Base-by-base conservation (phyloP, 2,329 filamentous ascomycete genomes). In the Fusarium nelsonii region DNA sequence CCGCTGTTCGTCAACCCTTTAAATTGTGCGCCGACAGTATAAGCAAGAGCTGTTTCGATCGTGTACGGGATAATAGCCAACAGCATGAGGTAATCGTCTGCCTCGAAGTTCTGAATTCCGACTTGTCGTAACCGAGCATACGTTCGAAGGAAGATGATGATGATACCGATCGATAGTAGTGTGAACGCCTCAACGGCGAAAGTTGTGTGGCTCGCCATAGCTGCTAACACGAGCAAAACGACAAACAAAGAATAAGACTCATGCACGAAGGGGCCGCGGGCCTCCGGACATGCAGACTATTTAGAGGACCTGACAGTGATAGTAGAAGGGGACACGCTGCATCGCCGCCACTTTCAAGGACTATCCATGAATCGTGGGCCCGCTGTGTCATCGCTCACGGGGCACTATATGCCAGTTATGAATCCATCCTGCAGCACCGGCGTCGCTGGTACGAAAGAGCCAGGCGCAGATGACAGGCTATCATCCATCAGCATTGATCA, bases 41-140 rank as follows among this genome's bases (percentile, higher is more conserved):
- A 75, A 0, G 74, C 76, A 14, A 76, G 67, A 1, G 65, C 60
- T n/a, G 76, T 76, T 43, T 78, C 76, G 20, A 65, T 61, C 15
- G 72, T 54, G 37, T 75, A 75, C 3, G 70, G 72, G 1, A 73
- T 28, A 14, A 74, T 71, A n/a, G 55, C 69, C 2, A 75, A 1
- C 4, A 77, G 59, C 75, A 77, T 77, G 9, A 77, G 43, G 66
- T 85, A 88, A 70, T 90, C 87, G 72, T 89, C 87, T 2, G 81
- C 78, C 37, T 72, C 69, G 28, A 73, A 65, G 55, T 71, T 72
- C 1, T 65, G 60, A 16, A 86, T 4, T 18, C 71, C 71, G 6
- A 82, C 81, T 12, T 78, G 76, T 23, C 71, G 78, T 71, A 82
- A 77, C 58, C 87, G 79, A 5, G 85, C 82, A 40, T 81, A 83